These are phyloP conservation scores for Papiliotrema laurentii DNA, from an alignment of 1,284 basidiomycete species.

Conservation along the genomic window DNA sequence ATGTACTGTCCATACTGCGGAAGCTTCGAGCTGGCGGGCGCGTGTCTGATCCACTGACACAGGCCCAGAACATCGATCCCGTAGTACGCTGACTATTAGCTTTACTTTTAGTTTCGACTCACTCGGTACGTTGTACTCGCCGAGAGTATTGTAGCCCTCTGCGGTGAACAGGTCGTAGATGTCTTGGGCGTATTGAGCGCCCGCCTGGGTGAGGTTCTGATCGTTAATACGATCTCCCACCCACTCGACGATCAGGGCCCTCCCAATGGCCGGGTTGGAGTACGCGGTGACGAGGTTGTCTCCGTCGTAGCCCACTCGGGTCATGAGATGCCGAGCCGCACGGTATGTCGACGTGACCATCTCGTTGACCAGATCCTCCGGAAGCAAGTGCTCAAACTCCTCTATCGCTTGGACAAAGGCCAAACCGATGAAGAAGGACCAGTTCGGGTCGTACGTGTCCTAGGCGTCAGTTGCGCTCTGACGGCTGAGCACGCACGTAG, in stretches of 20 bases:
- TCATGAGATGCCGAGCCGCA: constrained; percentile 15
- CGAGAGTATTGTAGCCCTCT: constrained; percentile 12
- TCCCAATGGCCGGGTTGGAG: constrained; percentile 12
- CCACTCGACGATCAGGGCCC: constrained; percentile 13
- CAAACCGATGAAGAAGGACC: constrained; percentile 15
- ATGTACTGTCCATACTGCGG: constrained; percentile 11
- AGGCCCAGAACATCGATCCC: constrained; percentile 10
- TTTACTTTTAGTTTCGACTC: not conserved
- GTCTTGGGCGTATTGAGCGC: constrained; percentile 12
- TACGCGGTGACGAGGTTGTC: constrained; percentile 20
- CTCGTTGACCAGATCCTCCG: constrained; percentile 5
- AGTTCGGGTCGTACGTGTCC: constrained; percentile 20
- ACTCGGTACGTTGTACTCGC: constrained; percentile 17
- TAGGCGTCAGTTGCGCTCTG: too few species aligned
- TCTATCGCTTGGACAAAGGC: constrained; percentile 15
- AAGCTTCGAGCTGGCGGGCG: constrained; percentile 7
- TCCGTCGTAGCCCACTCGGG: constrained; percentile 16
- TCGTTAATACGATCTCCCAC: constrained; percentile 11
- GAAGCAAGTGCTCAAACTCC: constrained; percentile 14
- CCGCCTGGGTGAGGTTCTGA: constrained; percentile 11
- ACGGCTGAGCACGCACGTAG: too few species aligned
- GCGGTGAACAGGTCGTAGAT: constrained; percentile 17
- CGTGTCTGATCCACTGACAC: constrained; percentile 13
- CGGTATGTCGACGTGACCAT: constrained; percentile 13
- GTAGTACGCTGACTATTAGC: constrained; percentile 10